phyloP scores from a whole-genome alignment of 2,329 filamentous ascomycete species.

The Alternaria consortialis region DNA sequence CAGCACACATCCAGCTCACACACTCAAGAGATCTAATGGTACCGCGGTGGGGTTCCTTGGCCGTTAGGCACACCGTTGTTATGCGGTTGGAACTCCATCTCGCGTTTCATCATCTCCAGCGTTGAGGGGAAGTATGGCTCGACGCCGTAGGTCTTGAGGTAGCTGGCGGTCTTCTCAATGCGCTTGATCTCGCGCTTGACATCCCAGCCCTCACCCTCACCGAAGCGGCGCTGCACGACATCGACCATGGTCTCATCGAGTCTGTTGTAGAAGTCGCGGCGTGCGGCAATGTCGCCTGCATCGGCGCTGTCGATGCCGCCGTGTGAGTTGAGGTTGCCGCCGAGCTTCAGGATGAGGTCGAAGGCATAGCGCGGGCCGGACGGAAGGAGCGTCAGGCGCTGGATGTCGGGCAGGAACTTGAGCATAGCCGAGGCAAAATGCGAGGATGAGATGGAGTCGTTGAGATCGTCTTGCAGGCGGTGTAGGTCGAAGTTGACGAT shows the following conservation, averaged over 20 bases:
- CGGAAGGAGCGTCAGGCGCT: slow-evolving; percentile 59
- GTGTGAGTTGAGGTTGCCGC: slow-evolving; percentile 64
- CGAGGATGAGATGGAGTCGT: slow-evolving; percentile 62
- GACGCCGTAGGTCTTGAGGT: slow-evolving; percentile 61
- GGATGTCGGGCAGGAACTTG: slow-evolving; percentile 64
- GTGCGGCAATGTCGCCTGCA: slow-evolving; percentile 57
- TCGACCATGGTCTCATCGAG: slow-evolving; percentile 63
- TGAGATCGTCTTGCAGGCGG: slow-evolving; percentile 64
- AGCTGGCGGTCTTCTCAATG: slow-evolving; percentile 64
- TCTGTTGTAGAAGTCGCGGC: slow-evolving; percentile 59
- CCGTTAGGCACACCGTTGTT: slow-evolving; percentile 37
- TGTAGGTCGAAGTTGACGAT: slow-evolving; percentile 67
- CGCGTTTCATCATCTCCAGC: slow-evolving; percentile 59
- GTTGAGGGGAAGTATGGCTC: slow-evolving; percentile 64
- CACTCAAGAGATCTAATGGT: slow-evolving; percentile 39
- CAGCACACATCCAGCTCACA: slow-evolving; percentile 24
- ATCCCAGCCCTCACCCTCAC: slow-evolving; percentile 62
- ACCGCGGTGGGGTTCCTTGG: slow-evolving; percentile 46
- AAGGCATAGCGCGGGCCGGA: slow-evolving; percentile 61
- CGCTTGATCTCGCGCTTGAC: slow-evolving; percentile 63
- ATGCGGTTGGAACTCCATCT: slow-evolving; percentile 47
- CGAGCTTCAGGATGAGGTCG: slow-evolving; percentile 64
- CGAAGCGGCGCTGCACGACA: slow-evolving; percentile 61
- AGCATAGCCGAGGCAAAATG: slow-evolving; percentile 64
- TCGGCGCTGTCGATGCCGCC: slow-evolving; percentile 61